Evolutionary conservation across 345 rosid genomes (phyloP), one percentile per base, ranked within the genome.

Genomic region (Reutealis trisperma): DNA sequence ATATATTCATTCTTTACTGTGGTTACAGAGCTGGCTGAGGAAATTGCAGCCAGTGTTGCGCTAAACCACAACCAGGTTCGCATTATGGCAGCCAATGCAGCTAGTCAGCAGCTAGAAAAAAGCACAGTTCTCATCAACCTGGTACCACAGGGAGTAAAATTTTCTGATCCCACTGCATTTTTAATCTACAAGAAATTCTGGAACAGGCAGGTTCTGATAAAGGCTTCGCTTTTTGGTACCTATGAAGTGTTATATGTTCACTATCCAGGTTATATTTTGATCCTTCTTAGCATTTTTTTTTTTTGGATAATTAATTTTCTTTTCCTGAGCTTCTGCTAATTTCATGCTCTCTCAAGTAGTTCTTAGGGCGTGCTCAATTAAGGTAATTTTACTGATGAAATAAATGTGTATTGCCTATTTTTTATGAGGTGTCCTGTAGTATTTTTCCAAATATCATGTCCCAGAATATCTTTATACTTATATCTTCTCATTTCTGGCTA

Each of bases 41-140:
- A 89, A 75, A 88, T 89, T 44, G 83, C 92, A 1, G 83, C 83
- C 0, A 83, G 86, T 74, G 66, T 88, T 54, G 76, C 80, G 25
- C 82, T 91, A 42, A 85, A 87, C 71, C 78, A 77, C 67, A 83
- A 88, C 83, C 93, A 91, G 78, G 96, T 91, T 65, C 89, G 90
- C 22, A 84, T 89, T 30, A 86, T 86, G 87, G 93, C 92, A 63
- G 96, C 96, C 37, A 81, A 91, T 78, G 89, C 88, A 67, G 93
- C 84, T 70, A 83, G 82, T 74, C 88, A 85, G 78, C 90, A 88
- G 82, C 82, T 83, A 75, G 90, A 87, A 41, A 84, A 85, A 86
- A 87, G 90, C 75, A 88, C 82, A 1, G 91, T 89, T 71, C 87
- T 91, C 61, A 87, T 91, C 77, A 82, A 86, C 80, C 74, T 91